Percentiles rank a stretch among this genome's conserved stretches.
These are phyloP conservation scores for Phytophthora fragariae DNA, from an alignment of 352 stramenopile species.

Conservation along the genomic window DNA sequence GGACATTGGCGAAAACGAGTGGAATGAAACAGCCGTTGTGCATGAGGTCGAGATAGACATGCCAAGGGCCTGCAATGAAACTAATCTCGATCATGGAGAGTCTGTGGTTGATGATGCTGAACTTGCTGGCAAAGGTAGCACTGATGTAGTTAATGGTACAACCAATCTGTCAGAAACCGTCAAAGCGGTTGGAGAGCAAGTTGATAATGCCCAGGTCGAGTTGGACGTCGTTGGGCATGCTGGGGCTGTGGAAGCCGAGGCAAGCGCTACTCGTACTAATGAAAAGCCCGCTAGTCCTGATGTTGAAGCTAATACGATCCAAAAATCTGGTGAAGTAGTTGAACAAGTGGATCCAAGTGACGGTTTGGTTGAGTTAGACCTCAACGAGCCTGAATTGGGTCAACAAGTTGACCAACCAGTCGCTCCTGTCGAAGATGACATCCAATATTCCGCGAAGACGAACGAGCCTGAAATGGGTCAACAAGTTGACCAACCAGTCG, in stretches of 20 bases:
- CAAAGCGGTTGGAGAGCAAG: background rate
- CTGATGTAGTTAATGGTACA: background rate
- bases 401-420: background rate
- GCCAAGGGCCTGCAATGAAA: background rate
- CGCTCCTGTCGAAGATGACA: too few species aligned
- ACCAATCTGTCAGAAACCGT: background rate
- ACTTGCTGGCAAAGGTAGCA: background rate
- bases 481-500: background rate
- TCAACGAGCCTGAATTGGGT: background rate
- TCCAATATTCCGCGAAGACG: background rate
- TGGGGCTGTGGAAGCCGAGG: background rate
- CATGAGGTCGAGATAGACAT: background rate
- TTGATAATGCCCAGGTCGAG: background rate
- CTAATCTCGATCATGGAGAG: background rate
- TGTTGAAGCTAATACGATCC: background rate
- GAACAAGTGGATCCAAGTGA: background rate
- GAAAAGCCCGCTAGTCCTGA: background rate
- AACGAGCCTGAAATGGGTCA: background rate
- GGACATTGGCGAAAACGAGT: background rate
- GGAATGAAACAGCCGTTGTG: background rate
- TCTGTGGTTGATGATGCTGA: background rate
- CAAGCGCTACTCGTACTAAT: background rate
- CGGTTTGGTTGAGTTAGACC: slow-evolving; percentile 20
- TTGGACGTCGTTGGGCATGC: background rate
- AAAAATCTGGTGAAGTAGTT: slow-evolving; percentile 10